These are phyloP conservation scores for Oryza brachyantha DNA, from an alignment of 176 grass and related monocot species.

Conservation along the genomic window DNA sequence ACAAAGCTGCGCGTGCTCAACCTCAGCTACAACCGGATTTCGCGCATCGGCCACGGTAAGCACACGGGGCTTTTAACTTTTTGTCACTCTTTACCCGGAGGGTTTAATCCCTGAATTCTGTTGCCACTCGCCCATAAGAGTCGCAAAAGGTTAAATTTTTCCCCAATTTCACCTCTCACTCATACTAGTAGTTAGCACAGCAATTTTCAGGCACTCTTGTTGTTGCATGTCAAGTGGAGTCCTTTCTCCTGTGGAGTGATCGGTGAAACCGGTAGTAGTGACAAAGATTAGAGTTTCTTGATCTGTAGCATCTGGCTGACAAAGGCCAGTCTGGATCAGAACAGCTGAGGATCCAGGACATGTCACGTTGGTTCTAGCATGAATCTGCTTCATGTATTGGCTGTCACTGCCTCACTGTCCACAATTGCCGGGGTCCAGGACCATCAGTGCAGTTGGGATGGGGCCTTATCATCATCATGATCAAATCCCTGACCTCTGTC, in stretches of 20 bases:
- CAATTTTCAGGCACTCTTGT: neutral
- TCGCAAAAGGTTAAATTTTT: too few species aligned
- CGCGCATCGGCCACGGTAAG: conserved; percentile 87
- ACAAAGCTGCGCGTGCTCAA: conserved; percentile 75
- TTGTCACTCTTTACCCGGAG: too few species aligned
- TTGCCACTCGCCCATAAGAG: too few species aligned
- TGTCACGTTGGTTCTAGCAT: conserved; percentile 7
- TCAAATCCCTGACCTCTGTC: neutral
- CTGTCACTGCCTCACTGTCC: neutral
- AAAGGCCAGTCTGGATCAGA: neutral
- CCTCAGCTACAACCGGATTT: conserved; percentile 95
- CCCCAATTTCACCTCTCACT: neutral
- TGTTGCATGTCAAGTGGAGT: neutral
- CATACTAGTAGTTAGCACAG: neutral
- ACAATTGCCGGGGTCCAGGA: neutral
- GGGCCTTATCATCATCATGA: conserved; percentile 14
- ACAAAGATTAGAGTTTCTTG: neutral
- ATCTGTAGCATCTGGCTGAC: neutral
- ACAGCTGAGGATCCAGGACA: conserved; percentile 21
- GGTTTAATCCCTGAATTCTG: too few species aligned
- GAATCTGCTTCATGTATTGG: conserved; percentile 7
- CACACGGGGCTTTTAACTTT: too few species aligned
- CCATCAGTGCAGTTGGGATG: neutral
- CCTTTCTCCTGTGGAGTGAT: neutral
- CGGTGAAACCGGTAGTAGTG: neutral